A percentile compares a stretch with the other conserved stretches of the same genome.
Evolutionary conservation across 805 yeast species (phyloP).

Genomic region (Candida silvicultrix): DNA sequence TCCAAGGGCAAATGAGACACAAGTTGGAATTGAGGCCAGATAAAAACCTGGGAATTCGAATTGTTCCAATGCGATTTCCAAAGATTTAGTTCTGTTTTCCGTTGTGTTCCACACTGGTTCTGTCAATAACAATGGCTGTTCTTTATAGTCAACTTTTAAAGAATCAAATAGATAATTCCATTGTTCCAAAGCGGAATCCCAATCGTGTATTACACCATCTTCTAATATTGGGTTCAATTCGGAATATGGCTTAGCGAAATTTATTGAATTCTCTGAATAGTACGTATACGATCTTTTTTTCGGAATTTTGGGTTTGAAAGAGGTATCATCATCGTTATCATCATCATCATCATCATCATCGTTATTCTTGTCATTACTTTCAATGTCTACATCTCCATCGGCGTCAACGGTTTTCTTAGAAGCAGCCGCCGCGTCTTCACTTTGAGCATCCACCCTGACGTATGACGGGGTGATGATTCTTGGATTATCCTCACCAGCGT

Average conservation of each 20-base stretch:
- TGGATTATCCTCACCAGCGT: slow-evolving; percentile 90
- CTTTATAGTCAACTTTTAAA: slow-evolving; percentile 46
- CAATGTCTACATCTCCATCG: slow-evolving; percentile 18
- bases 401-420: background rate
- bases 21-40: slow-evolving; percentile 76
- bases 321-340: slow-evolving; percentile 16
- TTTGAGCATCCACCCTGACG: slow-evolving; percentile 35
- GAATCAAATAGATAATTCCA: slow-evolving; percentile 55
- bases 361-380: slow-evolving; percentile 9
- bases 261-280: slow-evolving; percentile 35
- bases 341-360: slow-evolving; percentile 11
- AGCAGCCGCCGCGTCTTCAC: background rate
- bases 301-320: slow-evolving; percentile 4
- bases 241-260: slow-evolving; percentile 43
- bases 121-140: slow-evolving; percentile 74
- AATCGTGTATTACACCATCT: slow-evolving; percentile 64
- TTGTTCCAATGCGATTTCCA: slow-evolving; percentile 67
- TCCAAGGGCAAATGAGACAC: slow-evolving; percentile 84
- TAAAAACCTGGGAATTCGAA: slow-evolving; percentile 76
- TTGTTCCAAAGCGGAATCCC: slow-evolving; percentile 81
- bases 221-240: slow-evolving; percentile 53
- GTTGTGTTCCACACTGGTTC: slow-evolving; percentile 84
- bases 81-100: slow-evolving; percentile 57
- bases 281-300: slow-evolving; percentile 21
- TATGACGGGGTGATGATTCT: slow-evolving; percentile 66